Conservation (phyloP, 768 basidiomycete genomes). For the Serendipita indica region DNA sequence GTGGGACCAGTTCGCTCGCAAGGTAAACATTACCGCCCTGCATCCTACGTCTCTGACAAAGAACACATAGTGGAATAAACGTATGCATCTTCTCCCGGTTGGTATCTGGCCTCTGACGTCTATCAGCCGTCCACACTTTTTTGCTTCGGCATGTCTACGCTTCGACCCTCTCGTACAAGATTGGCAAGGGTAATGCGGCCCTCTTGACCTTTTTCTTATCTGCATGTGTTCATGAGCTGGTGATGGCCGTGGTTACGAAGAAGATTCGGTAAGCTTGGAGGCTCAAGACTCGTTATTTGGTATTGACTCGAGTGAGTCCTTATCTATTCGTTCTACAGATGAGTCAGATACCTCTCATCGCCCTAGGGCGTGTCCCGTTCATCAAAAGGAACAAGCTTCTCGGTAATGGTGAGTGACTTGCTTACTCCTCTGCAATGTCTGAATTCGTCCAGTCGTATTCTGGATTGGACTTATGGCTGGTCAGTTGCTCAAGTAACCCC, state of each 20-base stretch:
- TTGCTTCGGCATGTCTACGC: conserved; percentile 92
- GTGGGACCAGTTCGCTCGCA: conserved; percentile 93
- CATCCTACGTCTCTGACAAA: not conserved
- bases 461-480: conserved; percentile 62
- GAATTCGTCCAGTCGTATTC: conserved; percentile 45
- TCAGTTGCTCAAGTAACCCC: not conserved
- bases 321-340: conserved; percentile 78
- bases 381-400: conserved; percentile 71
- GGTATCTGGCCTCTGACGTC: conserved; percentile 21
- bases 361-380: conserved; percentile 56
- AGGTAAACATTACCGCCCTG: conserved; percentile 69
- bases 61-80: not conserved
- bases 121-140: conserved; percentile 62
- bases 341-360: conserved; percentile 83
- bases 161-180: conserved; percentile 62
- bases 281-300: not conserved
- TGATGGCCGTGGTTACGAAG: conserved; percentile 89
- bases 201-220: conserved; percentile 85
- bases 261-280: conserved; percentile 61
- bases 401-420: conserved; percentile 21
- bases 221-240: conserved; percentile 82
- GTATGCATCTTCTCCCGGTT: not conserved
- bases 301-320: conserved; percentile 33
- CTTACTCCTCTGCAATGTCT: not conserved
- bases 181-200: conserved; percentile 72